Conservation (phyloP, 2,329 filamentous ascomycete species). For the Elsinoe perseae region DNA sequence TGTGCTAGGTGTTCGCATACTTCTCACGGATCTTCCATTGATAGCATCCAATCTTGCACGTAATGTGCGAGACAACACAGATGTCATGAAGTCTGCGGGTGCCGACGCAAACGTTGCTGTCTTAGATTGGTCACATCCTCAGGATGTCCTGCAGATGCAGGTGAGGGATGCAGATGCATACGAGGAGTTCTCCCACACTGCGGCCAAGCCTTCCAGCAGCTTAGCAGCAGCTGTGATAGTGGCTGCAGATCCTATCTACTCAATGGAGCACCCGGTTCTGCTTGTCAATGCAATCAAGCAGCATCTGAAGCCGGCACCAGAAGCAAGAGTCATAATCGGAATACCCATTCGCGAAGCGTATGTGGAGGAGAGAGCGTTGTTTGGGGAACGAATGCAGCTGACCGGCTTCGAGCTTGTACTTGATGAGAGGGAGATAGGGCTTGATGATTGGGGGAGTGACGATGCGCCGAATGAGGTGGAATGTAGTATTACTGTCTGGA, state of each 20-base stretch:
- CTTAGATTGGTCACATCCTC: constrained; percentile 65
- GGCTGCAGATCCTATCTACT: constrained; percentile 81
- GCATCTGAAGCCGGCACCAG: constrained; percentile 52
- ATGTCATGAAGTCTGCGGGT: constrained; percentile 46
- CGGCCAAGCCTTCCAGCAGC: background rate
- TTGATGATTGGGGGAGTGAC: constrained; percentile 63
- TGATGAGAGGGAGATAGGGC: constrained; percentile 56
- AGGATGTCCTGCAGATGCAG: constrained; percentile 22
- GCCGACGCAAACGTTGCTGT: constrained; percentile 56
- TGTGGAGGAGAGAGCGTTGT: constrained; percentile 54
- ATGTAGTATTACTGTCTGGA: constrained; percentile 64
- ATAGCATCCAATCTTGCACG: constrained; percentile 74
- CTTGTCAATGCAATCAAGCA: constrained; percentile 61
- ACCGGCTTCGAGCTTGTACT: constrained; percentile 48
- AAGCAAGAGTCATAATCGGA: constrained; percentile 67
- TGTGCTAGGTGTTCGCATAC: constrained; percentile 57
- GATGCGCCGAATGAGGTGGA: constrained; percentile 42
- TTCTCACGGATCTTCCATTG: constrained; percentile 74
- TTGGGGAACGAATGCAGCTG: constrained; percentile 54
- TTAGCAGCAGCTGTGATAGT: constrained; percentile 53
- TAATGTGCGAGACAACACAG: constrained; percentile 61
- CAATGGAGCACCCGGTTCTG: constrained; percentile 68
- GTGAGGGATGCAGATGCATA: background rate
- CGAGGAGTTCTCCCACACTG: constrained; percentile 11
- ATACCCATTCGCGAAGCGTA: constrained; percentile 69